A percentile compares a stretch with the other conserved stretches of the same genome.
Evolutionary conservation across 129 eudicot species (phyloP).

Genomic region (Flaveria brownii): DNA sequence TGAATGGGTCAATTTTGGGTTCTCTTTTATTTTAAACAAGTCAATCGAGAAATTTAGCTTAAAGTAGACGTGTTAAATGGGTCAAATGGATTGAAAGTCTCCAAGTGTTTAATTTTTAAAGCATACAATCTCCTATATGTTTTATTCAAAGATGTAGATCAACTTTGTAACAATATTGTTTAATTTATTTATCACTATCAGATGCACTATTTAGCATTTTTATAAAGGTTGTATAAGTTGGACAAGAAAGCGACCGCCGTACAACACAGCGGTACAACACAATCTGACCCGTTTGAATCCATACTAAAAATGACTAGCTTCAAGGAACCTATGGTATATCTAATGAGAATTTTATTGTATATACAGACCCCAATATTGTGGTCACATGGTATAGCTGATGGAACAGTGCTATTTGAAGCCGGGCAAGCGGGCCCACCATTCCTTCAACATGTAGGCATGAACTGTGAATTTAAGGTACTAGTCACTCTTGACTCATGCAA

Average conservation of each 20-base stretch:
- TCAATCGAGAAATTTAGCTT: neutral
- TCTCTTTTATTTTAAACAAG: too few species aligned
- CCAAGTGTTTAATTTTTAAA: neutral
- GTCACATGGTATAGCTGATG: slow-evolving; percentile 83
- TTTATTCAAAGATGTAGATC: neutral
- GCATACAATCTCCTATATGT: neutral
- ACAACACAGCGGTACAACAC: too few species aligned
- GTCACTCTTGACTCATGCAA: neutral
- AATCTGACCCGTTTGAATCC: too few species aligned
- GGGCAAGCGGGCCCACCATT: slow-evolving; percentile 98
- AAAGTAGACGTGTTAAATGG: neutral
- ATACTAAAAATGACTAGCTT: neutral
- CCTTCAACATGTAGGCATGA: slow-evolving; percentile 68
- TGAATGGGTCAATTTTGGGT: neutral
- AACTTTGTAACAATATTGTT: slow-evolving; percentile 42
- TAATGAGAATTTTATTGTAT: neutral
- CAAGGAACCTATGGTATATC: neutral
- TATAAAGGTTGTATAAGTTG: too few species aligned
- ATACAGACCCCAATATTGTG: slow-evolving; percentile 84
- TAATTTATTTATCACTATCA: too few species aligned
- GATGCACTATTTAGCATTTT: too few species aligned
- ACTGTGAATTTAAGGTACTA: slow-evolving; percentile 91
- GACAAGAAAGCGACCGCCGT: too few species aligned
- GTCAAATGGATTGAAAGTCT: neutral
- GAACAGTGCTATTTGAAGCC: slow-evolving; percentile 87